These are phyloP conservation scores for Rhipidocladum racemiflorum DNA, from an alignment of 176 grass and related monocot genomes.

Conservation along the genomic window DNA sequence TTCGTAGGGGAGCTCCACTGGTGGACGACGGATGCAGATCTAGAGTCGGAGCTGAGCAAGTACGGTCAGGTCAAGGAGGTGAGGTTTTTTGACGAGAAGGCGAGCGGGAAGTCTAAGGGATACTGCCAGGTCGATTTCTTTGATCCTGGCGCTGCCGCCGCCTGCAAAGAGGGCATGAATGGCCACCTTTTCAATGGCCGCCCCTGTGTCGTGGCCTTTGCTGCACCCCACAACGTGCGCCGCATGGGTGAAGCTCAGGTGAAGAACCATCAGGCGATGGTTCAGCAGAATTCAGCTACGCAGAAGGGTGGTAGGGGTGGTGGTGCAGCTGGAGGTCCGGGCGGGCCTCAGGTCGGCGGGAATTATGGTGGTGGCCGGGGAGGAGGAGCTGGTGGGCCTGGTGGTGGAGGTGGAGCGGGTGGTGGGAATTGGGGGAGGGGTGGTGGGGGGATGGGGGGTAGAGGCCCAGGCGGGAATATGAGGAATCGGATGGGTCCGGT, in stretches of 20 bases:
- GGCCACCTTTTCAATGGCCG: constrained; percentile 67
- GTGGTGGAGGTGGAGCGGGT: constrained; percentile 28
- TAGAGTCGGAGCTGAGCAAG: constrained; percentile 61
- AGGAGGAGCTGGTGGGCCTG: constrained; percentile 25
- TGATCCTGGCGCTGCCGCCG: constrained; percentile 36
- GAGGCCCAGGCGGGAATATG: constrained; percentile 44
- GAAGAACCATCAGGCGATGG: constrained; percentile 54
- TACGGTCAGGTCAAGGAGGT: constrained; percentile 75
- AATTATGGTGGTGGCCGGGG: constrained; percentile 44
- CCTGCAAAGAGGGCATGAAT: constrained; percentile 74
- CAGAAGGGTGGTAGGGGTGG: constrained; percentile 51
- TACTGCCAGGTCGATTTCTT: constrained; percentile 77
- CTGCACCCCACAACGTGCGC: constrained; percentile 51
- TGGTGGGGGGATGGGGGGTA: constrained; percentile 57
- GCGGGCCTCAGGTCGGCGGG: constrained; percentile 30
- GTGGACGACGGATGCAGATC: constrained; percentile 82
- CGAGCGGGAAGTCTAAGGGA: constrained; percentile 75
- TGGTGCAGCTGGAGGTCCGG: constrained; percentile 21
- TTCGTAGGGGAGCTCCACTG: constrained; percentile 85
- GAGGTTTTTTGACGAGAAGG: constrained; percentile 76
- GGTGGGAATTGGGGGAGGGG: constrained; percentile 50
- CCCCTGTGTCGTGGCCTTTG: constrained; percentile 67
- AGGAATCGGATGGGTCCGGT: constrained; percentile 58
- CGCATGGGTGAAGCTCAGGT: constrained; percentile 74
- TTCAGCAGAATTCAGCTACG: constrained; percentile 35